Conservation (phyloP, 2,329 filamentous ascomycete species). For the Ophiostoma australiae region DNA sequence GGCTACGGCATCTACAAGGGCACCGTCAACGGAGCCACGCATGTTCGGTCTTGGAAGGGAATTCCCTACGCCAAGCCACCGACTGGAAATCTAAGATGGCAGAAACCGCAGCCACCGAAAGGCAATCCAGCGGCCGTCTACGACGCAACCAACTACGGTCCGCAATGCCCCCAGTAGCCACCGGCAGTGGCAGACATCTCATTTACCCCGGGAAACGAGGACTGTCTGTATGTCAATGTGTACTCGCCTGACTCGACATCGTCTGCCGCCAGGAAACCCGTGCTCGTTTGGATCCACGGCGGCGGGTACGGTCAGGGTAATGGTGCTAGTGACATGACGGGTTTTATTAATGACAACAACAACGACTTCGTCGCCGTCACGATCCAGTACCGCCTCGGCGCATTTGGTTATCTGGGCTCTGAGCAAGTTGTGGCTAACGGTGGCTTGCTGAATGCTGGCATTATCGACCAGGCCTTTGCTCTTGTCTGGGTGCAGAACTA, state of each 20-base stretch:
- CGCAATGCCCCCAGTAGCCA: slow-evolving; percentile 11
- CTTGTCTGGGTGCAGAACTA: slow-evolving; percentile 51
- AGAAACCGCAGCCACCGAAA: slow-evolving; percentile 7
- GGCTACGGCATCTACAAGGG: slow-evolving; percentile 21
- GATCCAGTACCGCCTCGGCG: slow-evolving; percentile 32
- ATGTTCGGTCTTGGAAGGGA: slow-evolving; percentile 16
- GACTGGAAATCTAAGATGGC: slow-evolving; percentile 15
- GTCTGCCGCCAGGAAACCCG: slow-evolving; percentile 43
- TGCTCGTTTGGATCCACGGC: slow-evolving; percentile 48
- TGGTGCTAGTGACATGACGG: slow-evolving; percentile 27
- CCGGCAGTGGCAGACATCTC: neutral
- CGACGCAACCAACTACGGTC: neutral
- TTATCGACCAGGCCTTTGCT: slow-evolving; percentile 49
- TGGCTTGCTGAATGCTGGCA: slow-evolving; percentile 45
- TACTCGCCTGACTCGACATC: slow-evolving; percentile 36
- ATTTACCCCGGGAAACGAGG: slow-evolving; percentile 28
- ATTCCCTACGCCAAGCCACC: slow-evolving; percentile 19
- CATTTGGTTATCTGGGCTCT: slow-evolving; percentile 28
- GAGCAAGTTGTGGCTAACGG: slow-evolving; percentile 26
- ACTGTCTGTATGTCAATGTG: slow-evolving; percentile 46
- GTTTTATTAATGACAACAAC: slow-evolving; percentile 29
- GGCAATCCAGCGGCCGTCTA: neutral
- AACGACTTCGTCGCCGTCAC: slow-evolving; percentile 31
- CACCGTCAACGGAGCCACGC: neutral
- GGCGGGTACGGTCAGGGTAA: slow-evolving; percentile 32